Evolutionary conservation across 768 basidiomycete genomes (phyloP).

Genomic region (Gloeopeniophorella convolvens): DNA sequence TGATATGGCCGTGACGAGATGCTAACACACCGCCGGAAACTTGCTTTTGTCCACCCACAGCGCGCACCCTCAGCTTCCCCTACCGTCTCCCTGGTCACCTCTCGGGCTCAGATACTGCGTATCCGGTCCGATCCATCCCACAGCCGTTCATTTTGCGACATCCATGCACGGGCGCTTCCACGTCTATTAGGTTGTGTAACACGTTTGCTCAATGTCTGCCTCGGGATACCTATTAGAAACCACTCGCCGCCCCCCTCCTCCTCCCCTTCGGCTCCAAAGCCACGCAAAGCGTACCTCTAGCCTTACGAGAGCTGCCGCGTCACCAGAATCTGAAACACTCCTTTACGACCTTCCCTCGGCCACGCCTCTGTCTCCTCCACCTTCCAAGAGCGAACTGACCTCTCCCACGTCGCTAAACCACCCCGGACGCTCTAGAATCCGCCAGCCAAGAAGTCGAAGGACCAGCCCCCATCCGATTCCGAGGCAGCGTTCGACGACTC

Average conservation of each 20-base stretch:
- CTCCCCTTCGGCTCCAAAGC: slow-evolving; percentile 18
- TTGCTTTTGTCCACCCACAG: slow-evolving; percentile 4
- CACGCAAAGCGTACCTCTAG: slow-evolving; percentile 11
- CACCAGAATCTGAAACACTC: slow-evolving; percentile 19
- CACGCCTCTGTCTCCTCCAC: slow-evolving; percentile 12
- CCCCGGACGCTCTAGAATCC: slow-evolving; percentile 6
- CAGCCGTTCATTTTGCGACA: slow-evolving; percentile 1
- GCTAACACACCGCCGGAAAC: background rate
- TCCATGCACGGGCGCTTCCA: slow-evolving; percentile 9
- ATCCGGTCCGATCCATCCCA: slow-evolving; percentile 5
- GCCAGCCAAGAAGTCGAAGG: slow-evolving; percentile 27
- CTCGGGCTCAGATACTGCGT: slow-evolving; percentile 4
- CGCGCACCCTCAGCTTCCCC: background rate
- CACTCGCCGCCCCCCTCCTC: slow-evolving; percentile 20
- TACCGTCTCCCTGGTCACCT: background rate
- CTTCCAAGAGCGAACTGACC: background rate
- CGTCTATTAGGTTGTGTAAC: background rate
- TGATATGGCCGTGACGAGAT: slow-evolving; percentile 9
- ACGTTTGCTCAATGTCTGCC: slow-evolving; percentile 14
- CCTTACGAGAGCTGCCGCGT: background rate
- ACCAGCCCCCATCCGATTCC: slow-evolving; percentile 52
- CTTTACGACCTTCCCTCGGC: slow-evolving; percentile 23
- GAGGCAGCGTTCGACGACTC: slow-evolving; percentile 63
- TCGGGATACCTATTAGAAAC: slow-evolving; percentile 17
- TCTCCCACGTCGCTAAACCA: slow-evolving; percentile 17